phyloP scores from a whole-genome alignment of 192 early-diverging fungal genomes.

The Coemansia erecta region DNA sequence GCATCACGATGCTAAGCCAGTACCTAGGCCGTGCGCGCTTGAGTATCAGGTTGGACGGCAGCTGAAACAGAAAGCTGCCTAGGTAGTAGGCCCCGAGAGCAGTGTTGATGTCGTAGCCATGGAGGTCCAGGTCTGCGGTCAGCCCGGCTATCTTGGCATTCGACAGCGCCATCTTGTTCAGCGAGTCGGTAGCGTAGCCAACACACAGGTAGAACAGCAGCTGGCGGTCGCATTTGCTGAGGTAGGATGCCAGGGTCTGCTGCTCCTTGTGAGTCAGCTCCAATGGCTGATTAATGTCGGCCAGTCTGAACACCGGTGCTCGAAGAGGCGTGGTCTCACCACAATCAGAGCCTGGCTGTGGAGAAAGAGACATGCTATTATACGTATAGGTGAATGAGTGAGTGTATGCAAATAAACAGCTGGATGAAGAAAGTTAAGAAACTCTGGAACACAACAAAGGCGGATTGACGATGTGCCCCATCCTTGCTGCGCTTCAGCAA shows the following conservation, averaged over 20 bases:
- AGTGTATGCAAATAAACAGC: too few species aligned
- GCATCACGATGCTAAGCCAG: constrained; percentile 40
- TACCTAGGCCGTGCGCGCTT: constrained; percentile 28
- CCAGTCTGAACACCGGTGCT: neutral
- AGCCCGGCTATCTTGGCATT: constrained; percentile 46
- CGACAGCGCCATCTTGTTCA: constrained; percentile 49
- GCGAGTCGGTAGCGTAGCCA: constrained; percentile 39
- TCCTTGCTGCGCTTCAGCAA: too few species aligned
- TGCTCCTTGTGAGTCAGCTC: constrained; percentile 23
- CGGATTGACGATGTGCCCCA: too few species aligned
- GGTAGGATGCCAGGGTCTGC: constrained; percentile 17
- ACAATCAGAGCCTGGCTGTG: neutral
- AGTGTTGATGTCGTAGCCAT: constrained; percentile 32
- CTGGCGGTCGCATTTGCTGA: constrained; percentile 45
- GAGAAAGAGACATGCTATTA: neutral
- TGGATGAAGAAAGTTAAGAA: too few species aligned
- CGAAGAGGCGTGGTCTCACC: neutral
- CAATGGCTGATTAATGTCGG: constrained; percentile 24
- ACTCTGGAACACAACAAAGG: too few species aligned
- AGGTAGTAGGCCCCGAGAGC: constrained; percentile 44
- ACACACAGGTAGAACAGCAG: constrained; percentile 38
- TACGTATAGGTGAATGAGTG: neutral
- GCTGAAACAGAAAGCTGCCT: constrained; percentile 43
- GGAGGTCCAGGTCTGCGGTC: constrained; percentile 22
- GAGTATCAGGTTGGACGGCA: constrained; percentile 46